Evolutionary conservation across 345 rosid genomes (phyloP).

Genomic region (Sonneratia alba): DNA sequence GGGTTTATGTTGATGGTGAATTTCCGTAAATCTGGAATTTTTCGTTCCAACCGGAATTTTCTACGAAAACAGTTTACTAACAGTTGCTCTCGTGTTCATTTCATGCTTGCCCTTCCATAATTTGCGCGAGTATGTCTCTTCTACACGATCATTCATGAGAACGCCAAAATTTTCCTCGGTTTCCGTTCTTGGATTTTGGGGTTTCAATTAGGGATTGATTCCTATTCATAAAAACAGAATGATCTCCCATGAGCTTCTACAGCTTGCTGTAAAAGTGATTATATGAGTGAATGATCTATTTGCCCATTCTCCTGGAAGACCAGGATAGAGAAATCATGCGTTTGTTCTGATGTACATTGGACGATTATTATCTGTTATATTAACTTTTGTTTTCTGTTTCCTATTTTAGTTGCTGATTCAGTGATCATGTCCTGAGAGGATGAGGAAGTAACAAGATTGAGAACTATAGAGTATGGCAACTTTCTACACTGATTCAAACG

Average conservation of each 20-base stretch:
- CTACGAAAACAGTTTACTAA: not conserved
- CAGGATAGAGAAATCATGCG: not conserved
- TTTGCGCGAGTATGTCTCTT: no score
- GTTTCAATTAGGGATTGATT: not conserved
- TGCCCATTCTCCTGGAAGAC: not conserved
- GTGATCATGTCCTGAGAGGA: not conserved
- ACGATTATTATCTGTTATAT: not conserved
- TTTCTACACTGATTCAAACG: slow-evolving; percentile 44
- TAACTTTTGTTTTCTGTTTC: not conserved
- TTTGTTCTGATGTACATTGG: not conserved
- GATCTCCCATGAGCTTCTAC: no score
- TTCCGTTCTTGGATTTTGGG: not conserved
- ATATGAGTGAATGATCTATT: not conserved
- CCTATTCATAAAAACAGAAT: no score
- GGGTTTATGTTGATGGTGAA: not conserved
- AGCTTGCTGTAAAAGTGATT: no score
- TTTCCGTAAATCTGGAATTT: not conserved
- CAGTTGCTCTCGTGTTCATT: not conserved
- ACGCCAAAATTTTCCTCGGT: no score
- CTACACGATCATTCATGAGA: no score
- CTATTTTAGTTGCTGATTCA: not conserved
- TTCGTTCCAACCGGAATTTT: not conserved
- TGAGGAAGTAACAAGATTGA: not conserved
- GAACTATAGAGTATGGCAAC: slow-evolving; percentile 40
- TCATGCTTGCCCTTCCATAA: not conserved